Evolutionary conservation across 768 basidiomycete genomes (phyloP).

Genomic region (Asterophora lycoperdoides): DNA sequence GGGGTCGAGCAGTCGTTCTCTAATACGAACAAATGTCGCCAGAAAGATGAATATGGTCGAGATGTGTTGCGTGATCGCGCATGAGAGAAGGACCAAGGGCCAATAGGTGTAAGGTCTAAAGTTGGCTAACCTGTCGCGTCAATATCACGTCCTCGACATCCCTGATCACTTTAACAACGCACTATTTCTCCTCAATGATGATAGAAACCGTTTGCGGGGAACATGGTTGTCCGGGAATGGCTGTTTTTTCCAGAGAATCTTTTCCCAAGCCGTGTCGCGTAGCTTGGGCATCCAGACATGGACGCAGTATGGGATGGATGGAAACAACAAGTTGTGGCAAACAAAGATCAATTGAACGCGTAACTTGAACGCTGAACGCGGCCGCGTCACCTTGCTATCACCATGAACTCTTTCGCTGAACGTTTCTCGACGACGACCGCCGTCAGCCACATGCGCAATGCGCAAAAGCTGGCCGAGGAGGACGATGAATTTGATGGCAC

Average conservation of each 20-base stretch:
- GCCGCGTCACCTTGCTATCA: slow-evolving; percentile 44
- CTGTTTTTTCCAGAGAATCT: slow-evolving; percentile 75
- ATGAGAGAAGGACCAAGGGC: slow-evolving; percentile 64
- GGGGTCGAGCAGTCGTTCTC: slow-evolving; percentile 61
- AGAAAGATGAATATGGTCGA: slow-evolving; percentile 79
- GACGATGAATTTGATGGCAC: slow-evolving; percentile 62
- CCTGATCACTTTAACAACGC: slow-evolving; percentile 25
- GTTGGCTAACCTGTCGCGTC: slow-evolving; percentile 50
- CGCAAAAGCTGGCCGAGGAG: slow-evolving; percentile 46
- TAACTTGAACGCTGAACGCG: slow-evolving; percentile 30
- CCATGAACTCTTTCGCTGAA: slow-evolving; percentile 70
- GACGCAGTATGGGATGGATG: slow-evolving; percentile 1
- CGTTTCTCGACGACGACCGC: slow-evolving; percentile 60
- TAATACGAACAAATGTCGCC: slow-evolving; percentile 70
- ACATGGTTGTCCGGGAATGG: slow-evolving; percentile 84
- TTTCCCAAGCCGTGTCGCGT: slow-evolving; percentile 46
- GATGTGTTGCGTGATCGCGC: slow-evolving; percentile 81
- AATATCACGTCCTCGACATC: slow-evolving; percentile 6
- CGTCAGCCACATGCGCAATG: slow-evolving; percentile 44
- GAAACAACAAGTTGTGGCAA: slow-evolving; percentile 19
- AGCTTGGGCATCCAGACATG: slow-evolving; percentile 18
- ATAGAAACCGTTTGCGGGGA: slow-evolving; percentile 66
- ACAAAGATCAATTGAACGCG: slow-evolving; percentile 32
- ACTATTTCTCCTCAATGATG: slow-evolving; percentile 78
- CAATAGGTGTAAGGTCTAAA: slow-evolving; percentile 76